Evolutionary conservation across 192 early-diverging fungal genomes (phyloP), one percentile per base, ranked within the genome.

Genomic region (Bifiguratus adelaidae): DNA sequence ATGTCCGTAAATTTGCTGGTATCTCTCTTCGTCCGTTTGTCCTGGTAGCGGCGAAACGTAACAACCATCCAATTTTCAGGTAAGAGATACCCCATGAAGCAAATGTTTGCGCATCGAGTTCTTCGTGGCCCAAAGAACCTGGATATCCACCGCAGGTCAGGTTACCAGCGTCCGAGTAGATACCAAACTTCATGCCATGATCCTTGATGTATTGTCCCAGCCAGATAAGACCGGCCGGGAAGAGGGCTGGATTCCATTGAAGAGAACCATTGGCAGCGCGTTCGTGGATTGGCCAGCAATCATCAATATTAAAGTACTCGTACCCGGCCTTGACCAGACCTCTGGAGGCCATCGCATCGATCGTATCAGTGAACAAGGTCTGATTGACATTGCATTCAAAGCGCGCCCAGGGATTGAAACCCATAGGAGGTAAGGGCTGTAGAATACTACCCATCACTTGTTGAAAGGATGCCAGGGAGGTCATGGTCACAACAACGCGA

Each of bases 41-140:
- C 44, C 27, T 15, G 63, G 41, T 0, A 43, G 28, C 3, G 55
- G 56, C 13, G 58, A 47, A 18, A 53, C 43, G 43, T 62, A 50
- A 44, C 78, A 81, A 36, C 73, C 76, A 41, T 81, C 78, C 25
- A 73, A 58, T 45, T n/a, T 81, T 81, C 19, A 78, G 50, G 50
- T 65, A 78, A 53, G 78, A 75, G 15, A 81, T 60, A 13, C 50
- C 68, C 78, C 76, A 78, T 6, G 34, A 26, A 4, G 73, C 68
- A 60, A 68, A 78, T 30, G 45, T 58, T 12, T 38, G 30, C 4
- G 74, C 68, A 57, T 81, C 78, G 16, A 47, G 26, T 0, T 53
- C 41, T 44, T 74, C 76, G 45, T 63, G 53, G 19, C 57, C 44
- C 15, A 65, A 60, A 1, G 60, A 67, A 4, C 78, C 78, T 2